Base-by-base conservation (phyloP, 352 stramenopile species). In the Globisporangium paddicum region DNA sequence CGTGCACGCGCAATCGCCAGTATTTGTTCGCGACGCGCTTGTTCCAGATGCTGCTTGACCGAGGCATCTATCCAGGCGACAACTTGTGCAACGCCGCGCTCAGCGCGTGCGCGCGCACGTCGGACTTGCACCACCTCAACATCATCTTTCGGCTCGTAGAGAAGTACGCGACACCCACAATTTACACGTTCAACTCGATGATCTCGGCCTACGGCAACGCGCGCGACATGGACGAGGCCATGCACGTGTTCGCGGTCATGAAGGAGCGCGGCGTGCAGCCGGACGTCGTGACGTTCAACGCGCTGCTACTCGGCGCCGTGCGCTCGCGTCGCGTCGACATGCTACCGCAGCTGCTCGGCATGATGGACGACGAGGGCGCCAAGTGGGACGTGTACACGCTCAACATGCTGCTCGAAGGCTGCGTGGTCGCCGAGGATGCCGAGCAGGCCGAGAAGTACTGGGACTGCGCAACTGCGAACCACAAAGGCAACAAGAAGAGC, bases 141-240 rank as follows among this genome's bases (percentile, higher is more conserved):
- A 68, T 75, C 44, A 86, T 91, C 28, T 88, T 84, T 56, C 73
- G 79, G 48, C 68, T 90, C 13, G 62, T 91, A 9, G 72, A 91
- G 60, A 57, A 54, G 9, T 66, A 92, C 53, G 68, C 73, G 25
- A 77, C 68, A 16, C 78, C 75, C 18, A 87, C 78, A 23, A 73
- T 82, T n/a, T 89, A 87, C 64, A 87, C 78, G 14, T 92, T 77
- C 70, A 93, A 93, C 62, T 84, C 79, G 49, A 86, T 93, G 72
- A 90, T 95, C 61, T 86, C 80, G 8, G 82, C 86, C n/a, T 90
- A 77, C 61, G 82, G 77, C 38, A 91, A 92, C 58, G 62, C 74
- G 48, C 55, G 69, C 45, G 71, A 77, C 30, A 73, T 90, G 66
- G 77, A 91, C 26, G 70, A 87, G 38, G 82, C 80, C 55, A 60